Conservation (phyloP, 208 protist genomes). For the Entamoeba moshkovskii region DNA sequence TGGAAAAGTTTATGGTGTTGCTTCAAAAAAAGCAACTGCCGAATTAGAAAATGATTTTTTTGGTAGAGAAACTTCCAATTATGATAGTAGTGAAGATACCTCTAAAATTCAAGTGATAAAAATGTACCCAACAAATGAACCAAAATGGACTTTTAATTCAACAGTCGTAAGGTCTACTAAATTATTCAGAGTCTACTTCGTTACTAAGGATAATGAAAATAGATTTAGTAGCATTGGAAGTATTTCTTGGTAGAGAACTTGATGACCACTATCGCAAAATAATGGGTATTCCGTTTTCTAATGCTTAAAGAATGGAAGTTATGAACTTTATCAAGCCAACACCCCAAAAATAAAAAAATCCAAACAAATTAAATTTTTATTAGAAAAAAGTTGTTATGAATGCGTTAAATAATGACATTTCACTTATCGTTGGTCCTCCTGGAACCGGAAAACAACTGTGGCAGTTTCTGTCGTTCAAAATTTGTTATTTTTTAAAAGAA, state of each 20-base stretch:
- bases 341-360: neutral
- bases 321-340: neutral
- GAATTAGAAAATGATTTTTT: neutral
- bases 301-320: neutral
- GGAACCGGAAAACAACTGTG: constrained; percentile 55
- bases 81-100: neutral
- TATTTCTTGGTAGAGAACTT: neutral
- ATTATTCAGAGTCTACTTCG: neutral
- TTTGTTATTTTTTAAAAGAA: neutral
- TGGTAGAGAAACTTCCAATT: neutral
- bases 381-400: constrained; percentile 42
- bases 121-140: neutral
- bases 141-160: too few species aligned
- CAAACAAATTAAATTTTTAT: constrained; percentile 63
- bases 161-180: neutral
- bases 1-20: neutral
- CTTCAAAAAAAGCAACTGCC: neutral
- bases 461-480: neutral
- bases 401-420: constrained; percentile 7
- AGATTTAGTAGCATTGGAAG: neutral
- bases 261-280: neutral
- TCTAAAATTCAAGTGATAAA: neutral
- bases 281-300: neutral
- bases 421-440: constrained; percentile 60
- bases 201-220: neutral